These are phyloP conservation scores for Phoma sp. DNA, from an alignment of 2,329 filamentous ascomycete genomes.

Conservation along the genomic window DNA sequence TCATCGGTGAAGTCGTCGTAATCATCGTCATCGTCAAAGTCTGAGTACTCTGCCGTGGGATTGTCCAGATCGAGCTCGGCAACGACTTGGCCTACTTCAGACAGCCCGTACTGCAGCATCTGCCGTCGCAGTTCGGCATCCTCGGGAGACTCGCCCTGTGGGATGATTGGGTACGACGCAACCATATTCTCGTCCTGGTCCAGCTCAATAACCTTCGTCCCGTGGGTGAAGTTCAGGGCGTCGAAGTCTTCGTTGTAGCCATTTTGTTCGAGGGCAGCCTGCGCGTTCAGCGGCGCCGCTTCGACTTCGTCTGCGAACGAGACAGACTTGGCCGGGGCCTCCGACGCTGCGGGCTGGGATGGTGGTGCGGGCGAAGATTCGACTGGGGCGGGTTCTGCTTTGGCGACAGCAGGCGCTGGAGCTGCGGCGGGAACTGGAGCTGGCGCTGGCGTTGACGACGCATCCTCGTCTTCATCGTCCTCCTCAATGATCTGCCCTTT, in stretches of 20 bases:
- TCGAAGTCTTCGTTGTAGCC: constrained; percentile 38
- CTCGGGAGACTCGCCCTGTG: constrained; percentile 77
- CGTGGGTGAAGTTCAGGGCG: constrained; percentile 37
- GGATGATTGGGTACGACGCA: constrained; percentile 61
- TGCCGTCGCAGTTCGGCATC: constrained; percentile 81
- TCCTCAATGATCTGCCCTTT: neutral
- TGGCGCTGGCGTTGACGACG: neutral
- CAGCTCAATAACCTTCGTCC: constrained; percentile 51
- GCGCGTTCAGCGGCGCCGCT: constrained; percentile 39
- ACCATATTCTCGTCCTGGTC: constrained; percentile 51
- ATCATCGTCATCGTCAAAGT: constrained; percentile 54
- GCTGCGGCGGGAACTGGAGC: neutral
- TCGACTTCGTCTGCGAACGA: constrained; percentile 66
- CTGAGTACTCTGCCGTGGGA: constrained; percentile 56
- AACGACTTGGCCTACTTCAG: constrained; percentile 88
- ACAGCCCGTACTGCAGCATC: constrained; percentile 89
- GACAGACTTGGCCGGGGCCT: constrained; percentile 61
- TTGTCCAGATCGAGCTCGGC: constrained; percentile 88
- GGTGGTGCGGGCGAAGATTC: neutral
- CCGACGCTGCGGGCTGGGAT: neutral
- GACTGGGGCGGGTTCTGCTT: neutral
- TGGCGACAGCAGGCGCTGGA: neutral
- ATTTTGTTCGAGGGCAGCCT: constrained; percentile 20
- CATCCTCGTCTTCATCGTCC: no score
- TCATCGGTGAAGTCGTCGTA: constrained; percentile 62